phyloP scores from a whole-genome alignment of 1,284 basidiomycete genomes.

The Malassezia globosa region DNA sequence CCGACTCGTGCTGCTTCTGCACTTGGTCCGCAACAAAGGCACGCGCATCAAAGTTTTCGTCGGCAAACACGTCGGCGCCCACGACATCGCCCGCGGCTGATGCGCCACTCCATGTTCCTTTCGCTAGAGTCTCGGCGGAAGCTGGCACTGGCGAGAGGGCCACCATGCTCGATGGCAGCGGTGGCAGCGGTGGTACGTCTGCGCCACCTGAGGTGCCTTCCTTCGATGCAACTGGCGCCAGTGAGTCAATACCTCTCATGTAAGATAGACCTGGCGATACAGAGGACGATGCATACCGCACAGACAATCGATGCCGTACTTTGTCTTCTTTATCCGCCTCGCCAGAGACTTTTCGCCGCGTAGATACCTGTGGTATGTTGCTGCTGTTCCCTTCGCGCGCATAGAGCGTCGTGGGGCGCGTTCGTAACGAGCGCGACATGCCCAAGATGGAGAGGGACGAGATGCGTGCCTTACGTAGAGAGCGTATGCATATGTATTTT shows the following conservation, averaged over 20 bases:
- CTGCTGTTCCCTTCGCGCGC: constrained; percentile 18
- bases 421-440: constrained; percentile 42
- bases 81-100: constrained; percentile 15
- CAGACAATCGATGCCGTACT: constrained; percentile 42
- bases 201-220: constrained; percentile 17
- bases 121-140: neutral
- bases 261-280: constrained; percentile 16
- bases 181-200: constrained; percentile 1
- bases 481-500: no score
- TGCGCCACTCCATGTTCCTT: neutral
- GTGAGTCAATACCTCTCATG: neutral
- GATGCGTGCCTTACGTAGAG: no score
- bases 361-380: neutral
- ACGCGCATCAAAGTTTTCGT: constrained; percentile 37
- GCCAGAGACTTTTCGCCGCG: constrained; percentile 12
- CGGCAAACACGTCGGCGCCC: constrained; percentile 16
- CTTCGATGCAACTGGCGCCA: constrained; percentile 15
- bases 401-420: constrained; percentile 44
- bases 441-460: neutral
- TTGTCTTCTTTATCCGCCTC: constrained; percentile 35
- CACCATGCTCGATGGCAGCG: neutral
- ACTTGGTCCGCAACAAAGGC: constrained; percentile 32
- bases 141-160: neutral
- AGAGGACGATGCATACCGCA: constrained; percentile 35
- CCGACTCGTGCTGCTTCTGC: constrained; percentile 31